A percentile compares a stretch with the other conserved stretches of the same genome.
Conservation (phyloP, 768 basidiomycete genomes). For the Omphalotus guepiniiformis region DNA sequence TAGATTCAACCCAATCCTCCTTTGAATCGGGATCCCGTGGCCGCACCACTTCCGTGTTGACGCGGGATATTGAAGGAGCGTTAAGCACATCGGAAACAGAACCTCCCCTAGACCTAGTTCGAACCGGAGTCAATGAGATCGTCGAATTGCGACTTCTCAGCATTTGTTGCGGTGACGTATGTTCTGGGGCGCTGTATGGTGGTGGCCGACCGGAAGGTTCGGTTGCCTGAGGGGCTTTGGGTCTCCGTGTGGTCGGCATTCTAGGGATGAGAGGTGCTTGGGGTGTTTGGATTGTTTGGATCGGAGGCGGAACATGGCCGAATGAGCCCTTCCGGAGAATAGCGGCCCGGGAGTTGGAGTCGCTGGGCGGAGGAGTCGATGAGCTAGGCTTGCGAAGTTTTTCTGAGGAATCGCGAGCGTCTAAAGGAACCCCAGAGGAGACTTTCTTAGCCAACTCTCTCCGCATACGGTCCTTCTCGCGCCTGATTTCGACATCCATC, state of each 20-base stretch:
- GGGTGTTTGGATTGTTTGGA: conserved; percentile 24
- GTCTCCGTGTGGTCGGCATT: conserved; percentile 36
- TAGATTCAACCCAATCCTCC: conserved; percentile 69
- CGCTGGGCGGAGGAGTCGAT: conserved; percentile 43
- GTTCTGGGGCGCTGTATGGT: conserved; percentile 47
- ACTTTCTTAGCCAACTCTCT: conserved; percentile 62
- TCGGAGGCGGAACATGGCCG: conserved; percentile 15
- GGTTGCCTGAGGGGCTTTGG: conserved; percentile 21
- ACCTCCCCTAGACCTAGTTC: conserved; percentile 43
- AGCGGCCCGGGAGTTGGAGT: conserved; percentile 23
- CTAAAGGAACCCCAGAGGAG: conserved; percentile 25
- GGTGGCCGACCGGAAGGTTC: conserved; percentile 58
- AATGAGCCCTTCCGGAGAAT: conserved; percentile 39
- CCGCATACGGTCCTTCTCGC: conserved; percentile 70
- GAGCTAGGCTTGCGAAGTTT: conserved; percentile 45
- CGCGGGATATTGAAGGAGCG: conserved; percentile 35
- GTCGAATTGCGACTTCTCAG: conserved; percentile 38
- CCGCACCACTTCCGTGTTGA: conserved; percentile 26
- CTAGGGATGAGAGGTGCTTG: conserved; percentile 36
- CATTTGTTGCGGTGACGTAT: conserved; percentile 24
- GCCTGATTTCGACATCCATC: conserved; percentile 70
- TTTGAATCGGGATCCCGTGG: conserved; percentile 43
- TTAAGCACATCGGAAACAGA: conserved; percentile 62
- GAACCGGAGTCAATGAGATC: conserved; percentile 31
- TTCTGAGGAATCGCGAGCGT: conserved; percentile 39